phyloP scores from a whole-genome alignment of 805 yeast genomes.

The Dipodascopsis tothii region DNA sequence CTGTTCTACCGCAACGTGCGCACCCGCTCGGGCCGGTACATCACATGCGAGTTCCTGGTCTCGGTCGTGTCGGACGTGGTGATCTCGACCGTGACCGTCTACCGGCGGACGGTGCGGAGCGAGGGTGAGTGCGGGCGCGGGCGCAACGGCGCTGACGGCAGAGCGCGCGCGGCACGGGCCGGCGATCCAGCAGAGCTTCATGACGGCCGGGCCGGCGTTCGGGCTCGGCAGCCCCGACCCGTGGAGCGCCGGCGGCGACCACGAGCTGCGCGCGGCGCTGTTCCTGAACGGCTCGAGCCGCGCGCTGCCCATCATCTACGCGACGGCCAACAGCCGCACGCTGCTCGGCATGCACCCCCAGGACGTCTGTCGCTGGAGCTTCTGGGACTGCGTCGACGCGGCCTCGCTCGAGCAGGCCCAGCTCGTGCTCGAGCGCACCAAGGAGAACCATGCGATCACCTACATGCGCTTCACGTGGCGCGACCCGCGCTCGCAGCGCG shows the following conservation, averaged over 20 bases:
- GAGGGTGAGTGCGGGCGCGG: slow-evolving; percentile 1
- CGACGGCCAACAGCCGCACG: slow-evolving; percentile 3
- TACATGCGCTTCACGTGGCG: slow-evolving; percentile 10
- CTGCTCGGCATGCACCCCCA: slow-evolving; percentile 5
- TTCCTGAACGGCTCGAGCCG: slow-evolving; percentile 8
- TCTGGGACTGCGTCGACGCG: slow-evolving; percentile 12
- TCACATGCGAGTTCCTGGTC: slow-evolving; percentile 7
- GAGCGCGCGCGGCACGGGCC: no score
- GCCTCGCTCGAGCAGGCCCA: slow-evolving; percentile 6
- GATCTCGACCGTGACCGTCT: slow-evolving; percentile 4
- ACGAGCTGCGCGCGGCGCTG: slow-evolving; percentile 14
- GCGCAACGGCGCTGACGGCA: not conserved
- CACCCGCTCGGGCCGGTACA: not conserved
- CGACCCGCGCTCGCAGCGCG: slow-evolving; percentile 9
- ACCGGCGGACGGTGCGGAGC: slow-evolving; percentile 5
- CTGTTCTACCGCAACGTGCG: not conserved
- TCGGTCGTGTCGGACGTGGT: slow-evolving; percentile 12
- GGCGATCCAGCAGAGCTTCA: no score
- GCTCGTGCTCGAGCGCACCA: slow-evolving; percentile 10
- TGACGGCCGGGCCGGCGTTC: no score
- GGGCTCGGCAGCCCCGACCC: slow-evolving; percentile 4
- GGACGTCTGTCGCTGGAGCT: slow-evolving; percentile 6
- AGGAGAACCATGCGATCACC: slow-evolving; percentile 11
- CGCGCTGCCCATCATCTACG: slow-evolving; percentile 9
- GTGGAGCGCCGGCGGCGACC: not conserved